Evolutionary conservation across 345 rosid species (phyloP).

Genomic region (Mercurialis annua): DNA sequence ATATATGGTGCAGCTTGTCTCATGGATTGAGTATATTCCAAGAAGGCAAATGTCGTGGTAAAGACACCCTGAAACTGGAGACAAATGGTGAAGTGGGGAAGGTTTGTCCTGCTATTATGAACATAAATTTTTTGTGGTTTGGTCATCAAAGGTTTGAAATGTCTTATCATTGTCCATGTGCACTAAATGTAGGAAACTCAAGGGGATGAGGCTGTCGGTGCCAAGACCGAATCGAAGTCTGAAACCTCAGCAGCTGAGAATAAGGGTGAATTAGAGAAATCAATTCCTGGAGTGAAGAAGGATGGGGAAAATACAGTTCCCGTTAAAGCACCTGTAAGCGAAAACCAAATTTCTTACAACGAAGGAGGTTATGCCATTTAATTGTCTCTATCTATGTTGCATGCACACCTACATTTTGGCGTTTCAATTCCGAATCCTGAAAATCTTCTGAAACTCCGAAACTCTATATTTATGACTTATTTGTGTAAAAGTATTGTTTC

Average conservation of each 20-base stretch:
- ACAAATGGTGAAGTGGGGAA: constrained; percentile 65
- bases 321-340: constrained; percentile 60
- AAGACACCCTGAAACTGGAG: constrained; percentile 69
- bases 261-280: constrained; percentile 60
- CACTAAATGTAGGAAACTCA: constrained; percentile 33
- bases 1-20: constrained; percentile 67
- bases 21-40: constrained; percentile 90
- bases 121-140: constrained; percentile 2
- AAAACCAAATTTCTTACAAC: background rate
- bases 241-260: constrained; percentile 44
- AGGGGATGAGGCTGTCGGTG: constrained; percentile 44
- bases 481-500: no score
- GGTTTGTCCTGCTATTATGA: constrained; percentile 36
- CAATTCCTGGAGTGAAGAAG: constrained; percentile 58
- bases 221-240: constrained; percentile 58
- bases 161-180: constrained; percentile 1
- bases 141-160: background rate
- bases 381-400: no score
- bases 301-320: constrained; percentile 60
- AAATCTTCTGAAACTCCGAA: no score
- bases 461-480: no score
- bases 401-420: no score
- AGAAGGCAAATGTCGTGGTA: constrained; percentile 63
- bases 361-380: background rate
- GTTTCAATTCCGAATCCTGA: no score